These are phyloP conservation scores for Phytopythium ostracodes DNA, from an alignment of 352 stramenopile species.

Conservation along the genomic window DNA sequence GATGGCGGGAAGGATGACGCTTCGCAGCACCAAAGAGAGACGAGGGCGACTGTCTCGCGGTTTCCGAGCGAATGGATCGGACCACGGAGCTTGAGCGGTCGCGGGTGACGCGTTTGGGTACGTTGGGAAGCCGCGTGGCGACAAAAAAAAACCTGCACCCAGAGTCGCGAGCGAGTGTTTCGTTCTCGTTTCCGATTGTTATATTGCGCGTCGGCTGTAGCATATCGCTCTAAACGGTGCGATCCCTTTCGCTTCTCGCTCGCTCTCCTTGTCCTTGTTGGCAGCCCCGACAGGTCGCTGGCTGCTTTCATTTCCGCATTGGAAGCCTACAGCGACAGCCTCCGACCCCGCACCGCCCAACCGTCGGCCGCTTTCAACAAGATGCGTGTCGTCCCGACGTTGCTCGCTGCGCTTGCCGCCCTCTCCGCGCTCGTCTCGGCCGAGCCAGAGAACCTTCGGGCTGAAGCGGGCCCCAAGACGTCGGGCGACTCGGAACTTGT, in stretches of 20 bases:
- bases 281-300: not conserved
- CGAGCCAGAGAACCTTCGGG: not conserved
- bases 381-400: constrained; percentile 24
- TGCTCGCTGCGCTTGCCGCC: constrained; percentile 16
- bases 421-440: constrained; percentile 14
- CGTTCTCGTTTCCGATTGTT: not conserved
- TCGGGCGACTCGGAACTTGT: constrained; percentile 48
- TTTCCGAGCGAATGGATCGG: not conserved
- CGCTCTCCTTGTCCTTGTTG: no score
- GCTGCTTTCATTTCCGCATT: constrained; percentile 4
- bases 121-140: not conserved
- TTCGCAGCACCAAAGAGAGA: not conserved
- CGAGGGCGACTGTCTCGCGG: not conserved
- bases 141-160: not conserved
- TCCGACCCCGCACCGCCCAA: not conserved
- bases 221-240: no score
- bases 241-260: no score
- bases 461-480: not conserved
- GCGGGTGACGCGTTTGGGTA: not conserved
- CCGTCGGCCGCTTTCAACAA: constrained; percentile 2
- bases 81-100: not conserved
- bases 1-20: not conserved
- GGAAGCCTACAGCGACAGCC: constrained; percentile 3
- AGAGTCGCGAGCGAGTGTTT: no score
- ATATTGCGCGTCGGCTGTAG: not conserved